Percentiles rank a stretch among this genome's conserved stretches.
Evolutionary conservation across 306 rosid genomes (phyloP).

Genomic region (Glycine soja): DNA sequence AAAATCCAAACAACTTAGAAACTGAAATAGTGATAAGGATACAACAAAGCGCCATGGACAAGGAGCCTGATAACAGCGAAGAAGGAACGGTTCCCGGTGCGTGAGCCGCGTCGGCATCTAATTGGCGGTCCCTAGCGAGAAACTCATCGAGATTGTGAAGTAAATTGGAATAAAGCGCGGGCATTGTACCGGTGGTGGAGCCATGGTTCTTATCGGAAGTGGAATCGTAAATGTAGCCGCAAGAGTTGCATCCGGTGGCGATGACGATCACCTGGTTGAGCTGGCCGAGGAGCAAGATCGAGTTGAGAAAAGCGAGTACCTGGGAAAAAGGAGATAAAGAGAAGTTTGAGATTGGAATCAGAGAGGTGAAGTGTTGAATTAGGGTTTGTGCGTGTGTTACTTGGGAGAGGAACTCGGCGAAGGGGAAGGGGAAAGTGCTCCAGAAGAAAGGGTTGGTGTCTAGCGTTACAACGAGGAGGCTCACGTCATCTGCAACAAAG

Average conservation of each 20-base stretch:
- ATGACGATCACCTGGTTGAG: conserved; percentile 86
- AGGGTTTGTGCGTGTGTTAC: conserved; percentile 44
- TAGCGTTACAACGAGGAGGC: conserved; percentile 78
- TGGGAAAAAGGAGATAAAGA: background rate
- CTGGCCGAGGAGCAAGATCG: conserved; percentile 82
- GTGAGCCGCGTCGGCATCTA: conserved; percentile 19
- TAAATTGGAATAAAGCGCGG: conserved; percentile 71
- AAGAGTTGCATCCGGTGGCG: conserved; percentile 88
- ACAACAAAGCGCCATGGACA: conserved; percentile 97
- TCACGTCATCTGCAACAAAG: conserved; percentile 78
- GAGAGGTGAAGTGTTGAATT: too few relatives aligned
- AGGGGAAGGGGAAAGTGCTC: conserved; percentile 70
- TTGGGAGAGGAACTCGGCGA: conserved; percentile 86
- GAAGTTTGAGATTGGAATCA: background rate
- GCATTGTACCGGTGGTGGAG: conserved; percentile 66
- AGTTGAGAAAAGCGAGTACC: conserved; percentile 87
- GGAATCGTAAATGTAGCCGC: conserved; percentile 79
- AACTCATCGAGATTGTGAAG: conserved; percentile 76
- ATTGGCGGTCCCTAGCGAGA: conserved; percentile 61
- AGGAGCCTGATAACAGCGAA: conserved; percentile 81
- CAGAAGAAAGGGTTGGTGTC: conserved; percentile 95
- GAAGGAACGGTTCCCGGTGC: conserved; percentile 61
- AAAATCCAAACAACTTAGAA: conserved; percentile 1
- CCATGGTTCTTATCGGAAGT: conserved; percentile 57
- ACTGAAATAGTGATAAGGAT: conserved; percentile 56